Conservation (phyloP, 163 green algal species). For the Scenedesmus sp. region DNA sequence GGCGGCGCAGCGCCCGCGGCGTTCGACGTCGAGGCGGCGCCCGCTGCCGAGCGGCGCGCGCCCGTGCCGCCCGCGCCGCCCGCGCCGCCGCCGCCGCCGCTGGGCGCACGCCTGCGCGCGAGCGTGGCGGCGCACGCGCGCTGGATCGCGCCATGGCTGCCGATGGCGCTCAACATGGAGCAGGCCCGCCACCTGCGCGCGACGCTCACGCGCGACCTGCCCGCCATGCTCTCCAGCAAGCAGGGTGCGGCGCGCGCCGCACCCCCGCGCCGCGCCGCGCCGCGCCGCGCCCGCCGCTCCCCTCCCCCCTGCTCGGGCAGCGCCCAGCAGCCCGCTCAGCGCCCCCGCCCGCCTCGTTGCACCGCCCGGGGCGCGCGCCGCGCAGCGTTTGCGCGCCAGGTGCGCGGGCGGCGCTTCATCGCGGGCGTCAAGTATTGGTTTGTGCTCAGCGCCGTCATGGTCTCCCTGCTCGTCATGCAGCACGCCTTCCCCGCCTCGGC, state of each 20-base stretch:
- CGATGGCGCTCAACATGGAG: conserved; percentile 12
- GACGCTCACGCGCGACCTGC: not conserved
- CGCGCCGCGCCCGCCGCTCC: too few relatives aligned
- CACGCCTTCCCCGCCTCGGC: not conserved
- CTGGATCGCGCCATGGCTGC: conserved; percentile 27
- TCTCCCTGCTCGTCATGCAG: conserved; percentile 9
- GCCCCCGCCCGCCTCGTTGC: too few relatives aligned
- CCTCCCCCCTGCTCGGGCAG: too few relatives aligned
- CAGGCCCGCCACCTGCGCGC: not conserved
- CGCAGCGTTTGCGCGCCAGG: conserved; percentile 13
- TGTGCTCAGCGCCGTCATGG: conserved; percentile 9
- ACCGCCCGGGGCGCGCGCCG: too few relatives aligned
- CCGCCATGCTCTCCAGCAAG: conserved; percentile 30
- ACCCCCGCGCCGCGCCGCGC: too few relatives aligned
- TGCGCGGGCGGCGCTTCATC: conserved; percentile 12
- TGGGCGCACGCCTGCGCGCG: too few relatives aligned
- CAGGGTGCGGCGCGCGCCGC: not conserved
- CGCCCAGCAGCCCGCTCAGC: too few relatives aligned
- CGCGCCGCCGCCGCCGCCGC: too few relatives aligned
- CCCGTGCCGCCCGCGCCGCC: too few relatives aligned
- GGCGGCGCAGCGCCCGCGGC: too few relatives aligned
- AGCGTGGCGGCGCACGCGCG: not conserved
- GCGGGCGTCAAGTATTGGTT: conserved; percentile 41
- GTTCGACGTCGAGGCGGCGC: too few relatives aligned
- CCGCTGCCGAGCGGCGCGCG: too few relatives aligned